phyloP scores from a whole-genome alignment of 768 basidiomycete species.

The Asterophora lycoperdoides region DNA sequence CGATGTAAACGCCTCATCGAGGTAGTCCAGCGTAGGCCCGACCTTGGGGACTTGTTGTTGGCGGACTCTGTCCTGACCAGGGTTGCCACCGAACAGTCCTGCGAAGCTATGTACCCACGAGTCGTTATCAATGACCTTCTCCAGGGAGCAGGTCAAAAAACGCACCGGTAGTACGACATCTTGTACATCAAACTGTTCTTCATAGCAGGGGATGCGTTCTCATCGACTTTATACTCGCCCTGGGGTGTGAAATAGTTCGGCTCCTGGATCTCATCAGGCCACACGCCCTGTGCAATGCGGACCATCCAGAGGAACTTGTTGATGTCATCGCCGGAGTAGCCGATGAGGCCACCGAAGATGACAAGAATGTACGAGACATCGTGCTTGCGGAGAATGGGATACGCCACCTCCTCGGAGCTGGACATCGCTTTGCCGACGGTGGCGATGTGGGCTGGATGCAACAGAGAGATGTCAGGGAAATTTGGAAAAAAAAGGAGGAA shows the following conservation, averaged over 20 bases:
- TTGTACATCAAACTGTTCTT: conserved; percentile 98
- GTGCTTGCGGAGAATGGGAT: conserved; percentile 95
- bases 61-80: conserved; percentile 83
- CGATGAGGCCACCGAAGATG: conserved; percentile 95
- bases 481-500: neutral
- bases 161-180: conserved; percentile 92
- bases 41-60: conserved; percentile 73
- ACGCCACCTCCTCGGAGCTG: conserved; percentile 88
- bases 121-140: too few species aligned
- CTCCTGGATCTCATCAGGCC: conserved; percentile 98
- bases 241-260: conserved; percentile 87
- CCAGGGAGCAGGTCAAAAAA: conserved; percentile 7
- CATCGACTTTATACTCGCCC: conserved; percentile 93
- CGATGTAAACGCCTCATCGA: conserved; percentile 97
- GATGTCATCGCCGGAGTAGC: conserved; percentile 98
- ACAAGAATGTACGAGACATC: conserved; percentile 96
- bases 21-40: conserved; percentile 81
- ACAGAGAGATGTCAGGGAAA: conserved; percentile 5
- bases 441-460: conserved; percentile 82
- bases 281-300: conserved; percentile 89
- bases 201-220: conserved; percentile 81
- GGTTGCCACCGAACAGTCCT: conserved; percentile 75
- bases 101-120: conserved; percentile 68
- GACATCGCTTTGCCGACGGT: conserved; percentile 99
- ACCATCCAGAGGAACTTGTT: conserved; percentile 99